Evolutionary conservation across 192 early-diverging fungal genomes (phyloP).

Genomic region (Backusella australiensis): DNA sequence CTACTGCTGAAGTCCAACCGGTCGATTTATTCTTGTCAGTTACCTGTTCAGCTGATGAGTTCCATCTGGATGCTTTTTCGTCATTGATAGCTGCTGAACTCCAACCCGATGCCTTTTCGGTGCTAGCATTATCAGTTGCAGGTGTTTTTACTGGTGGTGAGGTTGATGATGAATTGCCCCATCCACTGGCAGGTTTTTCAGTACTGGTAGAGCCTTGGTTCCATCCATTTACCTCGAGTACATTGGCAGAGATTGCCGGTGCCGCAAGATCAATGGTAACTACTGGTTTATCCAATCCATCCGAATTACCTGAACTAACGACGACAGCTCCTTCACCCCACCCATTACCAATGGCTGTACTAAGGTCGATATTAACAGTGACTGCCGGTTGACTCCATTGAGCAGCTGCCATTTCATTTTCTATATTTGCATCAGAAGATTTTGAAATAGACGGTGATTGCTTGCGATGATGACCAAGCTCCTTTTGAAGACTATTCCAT

Average conservation of each 20-base stretch:
- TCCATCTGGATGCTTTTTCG: not conserved
- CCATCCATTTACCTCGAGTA: not conserved
- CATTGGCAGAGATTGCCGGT: not conserved
- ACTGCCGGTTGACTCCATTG: not conserved
- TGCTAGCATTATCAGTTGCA: not conserved
- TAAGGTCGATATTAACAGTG: not conserved
- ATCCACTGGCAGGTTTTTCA: not conserved
- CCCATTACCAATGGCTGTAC: not conserved
- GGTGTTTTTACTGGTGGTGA: not conserved
- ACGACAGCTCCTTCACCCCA: not conserved
- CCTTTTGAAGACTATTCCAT: not conserved
- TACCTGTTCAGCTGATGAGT: not conserved
- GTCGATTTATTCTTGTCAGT: not conserved
- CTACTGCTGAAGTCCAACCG: not conserved
- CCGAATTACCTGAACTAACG: not conserved
- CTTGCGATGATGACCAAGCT: not conserved
- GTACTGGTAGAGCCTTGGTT: not conserved
- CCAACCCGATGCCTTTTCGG: not conserved
- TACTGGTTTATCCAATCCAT: not conserved
- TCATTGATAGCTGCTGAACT: not conserved
- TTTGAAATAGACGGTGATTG: not conserved
- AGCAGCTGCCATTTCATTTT: not conserved
- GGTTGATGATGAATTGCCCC: not conserved
- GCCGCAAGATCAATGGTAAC: not conserved
- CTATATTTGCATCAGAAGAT: not conserved